Conservation (phyloP, 805 yeast species). For the Suhomyces vadensis region DNA sequence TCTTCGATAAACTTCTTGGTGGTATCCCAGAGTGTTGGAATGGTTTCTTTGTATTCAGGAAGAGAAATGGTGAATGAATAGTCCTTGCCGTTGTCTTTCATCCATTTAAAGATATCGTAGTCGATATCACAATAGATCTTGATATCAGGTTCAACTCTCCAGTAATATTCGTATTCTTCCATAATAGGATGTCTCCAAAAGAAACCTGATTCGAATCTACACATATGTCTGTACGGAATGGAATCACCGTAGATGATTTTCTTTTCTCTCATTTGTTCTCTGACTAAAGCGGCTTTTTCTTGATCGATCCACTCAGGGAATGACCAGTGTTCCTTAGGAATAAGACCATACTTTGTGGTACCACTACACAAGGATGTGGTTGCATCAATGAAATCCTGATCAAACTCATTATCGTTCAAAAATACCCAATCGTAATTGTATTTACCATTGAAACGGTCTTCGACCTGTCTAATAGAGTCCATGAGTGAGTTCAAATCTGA, state of each 20-base stretch:
- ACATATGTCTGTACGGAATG: constrained; percentile 86
- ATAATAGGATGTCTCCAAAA: constrained; percentile 77
- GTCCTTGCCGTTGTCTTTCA: constrained; percentile 73
- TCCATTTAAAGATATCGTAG: constrained; percentile 81
- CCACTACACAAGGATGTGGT: constrained; percentile 76
- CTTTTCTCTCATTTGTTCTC: constrained; percentile 56
- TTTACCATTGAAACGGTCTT: constrained; percentile 82
- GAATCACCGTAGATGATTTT: constrained; percentile 73
- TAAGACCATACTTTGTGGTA: constrained; percentile 69
- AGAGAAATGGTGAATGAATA: constrained; percentile 88
- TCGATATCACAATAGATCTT: constrained; percentile 79
- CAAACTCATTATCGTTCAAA: constrained; percentile 82
- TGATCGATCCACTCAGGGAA: constrained; percentile 82
- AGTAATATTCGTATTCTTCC: constrained; percentile 82
- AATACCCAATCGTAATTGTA: constrained; percentile 95
- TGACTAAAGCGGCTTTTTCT: constrained; percentile 63
- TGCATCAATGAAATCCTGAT: constrained; percentile 72
- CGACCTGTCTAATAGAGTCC: constrained; percentile 71
- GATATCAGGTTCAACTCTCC: constrained; percentile 93
- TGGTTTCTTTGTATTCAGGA: constrained; percentile 80
- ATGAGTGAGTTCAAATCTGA: constrained; percentile 63
- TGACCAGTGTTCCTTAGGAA: constrained; percentile 86
- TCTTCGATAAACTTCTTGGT: constrained; percentile 65
- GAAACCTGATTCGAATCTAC: constrained; percentile 88
- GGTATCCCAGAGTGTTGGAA: constrained; percentile 80